Evolutionary conservation across 2,329 filamentous ascomycete genomes (phyloP), one percentile per base, ranked within the genome.

Genomic region (Pseudocercospora crystallina): DNA sequence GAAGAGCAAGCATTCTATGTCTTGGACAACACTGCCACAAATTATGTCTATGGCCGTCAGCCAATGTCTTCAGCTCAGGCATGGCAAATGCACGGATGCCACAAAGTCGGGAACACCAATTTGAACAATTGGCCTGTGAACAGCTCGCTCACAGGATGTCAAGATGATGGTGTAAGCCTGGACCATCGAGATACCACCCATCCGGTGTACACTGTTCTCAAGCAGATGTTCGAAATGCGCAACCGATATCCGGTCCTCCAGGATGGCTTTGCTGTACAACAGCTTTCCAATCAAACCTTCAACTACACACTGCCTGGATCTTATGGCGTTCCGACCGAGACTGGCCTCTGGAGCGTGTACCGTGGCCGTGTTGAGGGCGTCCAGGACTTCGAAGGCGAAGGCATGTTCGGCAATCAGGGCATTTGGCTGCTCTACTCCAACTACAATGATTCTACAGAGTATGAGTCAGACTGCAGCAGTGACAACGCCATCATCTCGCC

Each of bases 1-100:
- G 83, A 86, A 62, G 83, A 86, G 61, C 83, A 86, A 66, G 79
- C 78, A 0, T 82, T 82, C 54, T 85, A 85, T 58, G 70, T 84
- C 0, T 68, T 85, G 2, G 83, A 86, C 61, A 84, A 80, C 51
- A 84, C 82, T 0, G 82, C 82, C 4, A 70, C 71, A 50, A 85
- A 86, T 60, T 86, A 86, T 61, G 76, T 86, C 36, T 86, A 81
- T 62, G 83, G 83, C 14, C 78, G 83, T 58, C 80, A 82, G 62
- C 70, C 83, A 2, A 84, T 86, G 77, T 78, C 79, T 8, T 76
- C 81, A 2, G 74, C 80, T 2, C 77, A 77, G 2, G 83, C 82
- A 2, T 86, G 83, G 83, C 80, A 83, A 58, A 74, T 76, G 32
- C 83, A 86, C 58, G 83, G 83, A 5, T 86, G 83, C 63, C 85